Evolutionary conservation across 2,329 filamentous ascomycete species (phyloP).

Genomic region (Alternaria ventricosa): DNA sequence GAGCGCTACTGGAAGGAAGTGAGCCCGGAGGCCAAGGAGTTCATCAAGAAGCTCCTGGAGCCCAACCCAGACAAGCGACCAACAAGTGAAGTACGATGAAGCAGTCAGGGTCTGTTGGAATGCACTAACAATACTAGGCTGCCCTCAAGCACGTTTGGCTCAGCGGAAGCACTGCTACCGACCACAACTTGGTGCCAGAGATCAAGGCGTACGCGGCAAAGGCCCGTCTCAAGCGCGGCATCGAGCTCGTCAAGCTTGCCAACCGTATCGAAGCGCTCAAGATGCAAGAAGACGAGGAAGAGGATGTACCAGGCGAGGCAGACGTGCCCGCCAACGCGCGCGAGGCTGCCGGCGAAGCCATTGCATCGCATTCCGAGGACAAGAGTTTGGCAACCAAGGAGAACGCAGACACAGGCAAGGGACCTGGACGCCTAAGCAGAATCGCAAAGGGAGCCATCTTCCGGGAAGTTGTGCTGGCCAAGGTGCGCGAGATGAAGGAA

Average conservation of each 20-base stretch:
- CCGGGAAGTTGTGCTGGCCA: slow-evolving; percentile 90
- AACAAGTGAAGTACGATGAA: slow-evolving; percentile 70
- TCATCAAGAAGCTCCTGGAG: slow-evolving; percentile 83
- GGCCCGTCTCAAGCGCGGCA: slow-evolving; percentile 87
- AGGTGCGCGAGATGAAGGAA: slow-evolving; percentile 90
- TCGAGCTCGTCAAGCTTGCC: slow-evolving; percentile 93
- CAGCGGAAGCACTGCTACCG: slow-evolving; percentile 86
- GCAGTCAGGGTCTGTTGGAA: neutral
- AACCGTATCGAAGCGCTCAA: slow-evolving; percentile 96
- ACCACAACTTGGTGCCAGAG: slow-evolving; percentile 97
- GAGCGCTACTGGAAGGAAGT: slow-evolving; percentile 99
- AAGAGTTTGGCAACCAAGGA: slow-evolving; percentile 42
- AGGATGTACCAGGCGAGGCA: slow-evolving; percentile 65
- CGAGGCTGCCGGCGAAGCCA: slow-evolving; percentile 60
- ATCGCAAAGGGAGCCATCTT: slow-evolving; percentile 78
- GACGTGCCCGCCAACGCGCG: slow-evolving; percentile 69
- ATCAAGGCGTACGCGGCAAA: slow-evolving; percentile 93
- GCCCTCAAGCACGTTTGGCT: slow-evolving; percentile 87
- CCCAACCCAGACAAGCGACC: slow-evolving; percentile 78
- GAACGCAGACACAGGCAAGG: slow-evolving; percentile 48
- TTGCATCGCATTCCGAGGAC: slow-evolving; percentile 40
- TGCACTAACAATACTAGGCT: slow-evolving; percentile 58
- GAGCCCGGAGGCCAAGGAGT: slow-evolving; percentile 92
- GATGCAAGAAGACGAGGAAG: slow-evolving; percentile 88
- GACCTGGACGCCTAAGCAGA: slow-evolving; percentile 59